Evolutionary conservation across 768 basidiomycete species (phyloP), one percentile per base, ranked within the genome.

Genomic region (Mrakia frigida): DNA sequence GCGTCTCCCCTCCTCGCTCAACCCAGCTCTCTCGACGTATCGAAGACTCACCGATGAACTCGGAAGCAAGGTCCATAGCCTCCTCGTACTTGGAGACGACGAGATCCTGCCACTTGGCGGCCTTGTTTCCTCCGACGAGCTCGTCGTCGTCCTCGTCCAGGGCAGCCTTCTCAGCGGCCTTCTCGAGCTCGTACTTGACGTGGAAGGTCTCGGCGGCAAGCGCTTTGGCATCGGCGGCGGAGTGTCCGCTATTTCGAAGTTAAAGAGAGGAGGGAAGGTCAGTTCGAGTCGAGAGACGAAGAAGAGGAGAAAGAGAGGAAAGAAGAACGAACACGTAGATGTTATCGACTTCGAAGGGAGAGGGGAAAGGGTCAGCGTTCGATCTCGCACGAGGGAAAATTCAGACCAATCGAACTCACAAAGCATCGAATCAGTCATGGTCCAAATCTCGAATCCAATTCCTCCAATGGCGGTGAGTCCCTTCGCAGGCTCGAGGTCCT

Each of bases 361-460:
- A 37, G 39, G 4, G 28, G 14, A 69, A 41, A 16, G 6, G 13
- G 68, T 69, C 68, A 69, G 68, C 39, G 9, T 6, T 28, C 6
- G 4, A n/a, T 3, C 5, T 65, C 18, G n/a, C 7, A 16, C 41
- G 25, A 13, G 65, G 74, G 39, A 78, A 53, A 46, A 4, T 52
- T 0, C 25, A 25, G 56, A 56, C n/a, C 23, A 76, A 10, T 2
- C 75, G 86, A 93, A 94, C 85, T 92, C 89, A 83, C 94, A 95
- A 80, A 94, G 87, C 80, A 94, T 94, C 82, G 92, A 90, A 79
- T 85, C 84, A 31, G 95, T 96, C 97, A 98, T 99, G 65, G 96
- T 96, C 97, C 97, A 99, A 80, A 98, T 89, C 85, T 99, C 97
- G 80, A 98, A 95, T 82, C 95, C 95, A 78, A 97, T 88, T 85